Percentiles rank a stretch among this genome's conserved stretches.
These are phyloP conservation scores for Wickerhamomyces canadensis DNA, from an alignment of 805 yeast species.

Conservation along the genomic window DNA sequence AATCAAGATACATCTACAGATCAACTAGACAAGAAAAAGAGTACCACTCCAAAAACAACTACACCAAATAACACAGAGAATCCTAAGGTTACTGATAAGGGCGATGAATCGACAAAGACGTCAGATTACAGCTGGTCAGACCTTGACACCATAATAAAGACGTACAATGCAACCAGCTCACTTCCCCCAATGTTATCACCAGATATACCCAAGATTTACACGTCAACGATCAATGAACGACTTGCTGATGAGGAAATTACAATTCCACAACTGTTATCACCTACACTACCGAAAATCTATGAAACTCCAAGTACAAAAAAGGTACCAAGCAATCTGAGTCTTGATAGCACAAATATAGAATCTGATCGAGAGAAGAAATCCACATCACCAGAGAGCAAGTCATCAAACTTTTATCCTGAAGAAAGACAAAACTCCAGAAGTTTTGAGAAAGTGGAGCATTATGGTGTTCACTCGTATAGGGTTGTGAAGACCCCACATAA, in stretches of 20 bases:
- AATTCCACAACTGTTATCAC: conserved; percentile 17
- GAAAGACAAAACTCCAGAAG: conserved; percentile 3
- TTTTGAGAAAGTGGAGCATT: conserved; percentile 7
- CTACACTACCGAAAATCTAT: conserved; percentile 15
- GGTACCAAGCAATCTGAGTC: not conserved
- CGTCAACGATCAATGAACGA: not conserved
- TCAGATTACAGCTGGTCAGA: not conserved
- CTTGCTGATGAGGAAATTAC: not conserved
- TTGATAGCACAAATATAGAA: not conserved
- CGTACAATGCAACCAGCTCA: not conserved
- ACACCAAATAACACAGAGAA: not conserved
- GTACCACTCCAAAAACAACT: no score
- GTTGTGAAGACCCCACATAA: conserved; percentile 1
- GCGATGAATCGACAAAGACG: no score
- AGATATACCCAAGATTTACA: not conserved
- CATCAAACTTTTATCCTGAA: not conserved
- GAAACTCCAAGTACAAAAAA: conserved; percentile 1
- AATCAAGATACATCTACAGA: not conserved
- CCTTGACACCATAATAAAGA: conserved; percentile 1
- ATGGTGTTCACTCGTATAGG: conserved; percentile 9
- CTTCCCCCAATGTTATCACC: not conserved
- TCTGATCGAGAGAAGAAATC: no score
- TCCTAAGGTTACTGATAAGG: no score
- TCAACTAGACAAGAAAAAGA: no score
- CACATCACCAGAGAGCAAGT: no score